These are phyloP conservation scores for Amylocarpus encephaloides DNA, from an alignment of 2,329 filamentous ascomycete species.

Conservation along the genomic window DNA sequence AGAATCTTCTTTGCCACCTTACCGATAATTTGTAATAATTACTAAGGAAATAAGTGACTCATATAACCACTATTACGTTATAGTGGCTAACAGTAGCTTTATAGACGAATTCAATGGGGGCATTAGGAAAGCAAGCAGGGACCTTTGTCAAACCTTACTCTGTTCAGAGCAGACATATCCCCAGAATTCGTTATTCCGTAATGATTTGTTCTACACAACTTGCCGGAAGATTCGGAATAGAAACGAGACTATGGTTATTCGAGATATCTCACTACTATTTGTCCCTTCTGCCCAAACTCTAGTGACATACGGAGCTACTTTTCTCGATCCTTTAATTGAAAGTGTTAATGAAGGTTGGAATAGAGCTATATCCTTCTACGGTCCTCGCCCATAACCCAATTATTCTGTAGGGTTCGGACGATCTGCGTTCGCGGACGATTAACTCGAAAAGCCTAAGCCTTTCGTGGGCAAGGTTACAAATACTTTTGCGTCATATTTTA, in stretches of 20 bases:
- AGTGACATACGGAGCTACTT: conserved; percentile 27
- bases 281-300: conserved; percentile 24
- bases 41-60: too few relatives aligned
- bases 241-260: conserved; percentile 34
- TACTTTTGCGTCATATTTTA: too few relatives aligned
- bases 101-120: neutral
- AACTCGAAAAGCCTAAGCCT: too few relatives aligned
- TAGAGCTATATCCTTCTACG: conserved; percentile 34
- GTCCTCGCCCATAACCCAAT: too few relatives aligned
- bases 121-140: conserved; percentile 28
- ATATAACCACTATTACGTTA: too few relatives aligned
- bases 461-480: too few relatives aligned
- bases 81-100: too few relatives aligned
- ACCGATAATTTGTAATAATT: too few relatives aligned
- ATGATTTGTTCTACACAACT: conserved; percentile 34
- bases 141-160: conserved; percentile 30
- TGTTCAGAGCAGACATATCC: conserved; percentile 26
- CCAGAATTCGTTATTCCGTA: conserved; percentile 10
- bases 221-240: conserved; percentile 30
- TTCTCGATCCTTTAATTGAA: conserved; percentile 32
- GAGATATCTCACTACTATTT: conserved; percentile 11
- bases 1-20: too few relatives aligned
- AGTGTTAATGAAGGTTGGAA: too few relatives aligned
- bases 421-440: too few relatives aligned
- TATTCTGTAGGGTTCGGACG: too few relatives aligned